Base-by-base conservation (phyloP, 2,329 filamentous ascomycete species). In the Drechslera avenae region DNA sequence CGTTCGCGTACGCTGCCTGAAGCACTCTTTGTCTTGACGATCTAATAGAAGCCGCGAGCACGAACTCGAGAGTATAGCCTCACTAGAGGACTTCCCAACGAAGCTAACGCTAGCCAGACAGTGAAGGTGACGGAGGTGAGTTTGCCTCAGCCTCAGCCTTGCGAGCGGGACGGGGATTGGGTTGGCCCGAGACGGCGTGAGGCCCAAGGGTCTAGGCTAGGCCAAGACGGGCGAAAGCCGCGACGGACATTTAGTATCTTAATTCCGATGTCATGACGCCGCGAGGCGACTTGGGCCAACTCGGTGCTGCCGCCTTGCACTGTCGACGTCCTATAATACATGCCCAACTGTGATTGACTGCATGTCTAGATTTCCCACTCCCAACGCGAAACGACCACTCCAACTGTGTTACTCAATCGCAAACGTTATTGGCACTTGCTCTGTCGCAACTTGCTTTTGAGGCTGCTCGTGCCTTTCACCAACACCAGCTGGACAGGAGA, bases 401-500 rank as follows among this genome's bases (percentile, higher is more conserved):
- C 16, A 4, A 14, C 13, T 19, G 21, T 21, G 35, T 13, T 34
- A 19, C 30, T 41, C n/a, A 31, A n/a, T n/a, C n/a, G n/a, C n/a
- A n/a, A n/a, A 16, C 13, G 39, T 47, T 7, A 36, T 17, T 33
- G 33, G 44, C 31, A 33, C 49, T 35, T 5, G n/a, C 19, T n/a
- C n/a, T n/a, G n/a, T n/a, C n/a, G n/a, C n/a, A n/a, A n/a, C 19
- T 30, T 21, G 34, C 42, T 40, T 17, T 35, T 8, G 36, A 37
- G 31, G 39, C 43, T 55, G 52, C 46, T 53, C 46, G 36, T 17
- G 39, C 46, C 33, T 42, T 19, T 44, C 36, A 49, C 56, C 52
- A 61, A 66, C 64, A 57, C 62, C 46, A 53, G 55, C 56, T 60
- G 56, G 35, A 46, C 53, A 28, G 36, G 47, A 32, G 46, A 23